phyloP scores from a whole-genome alignment of 2,329 filamentous ascomycete genomes.

The Cercospora sp. region DNA sequence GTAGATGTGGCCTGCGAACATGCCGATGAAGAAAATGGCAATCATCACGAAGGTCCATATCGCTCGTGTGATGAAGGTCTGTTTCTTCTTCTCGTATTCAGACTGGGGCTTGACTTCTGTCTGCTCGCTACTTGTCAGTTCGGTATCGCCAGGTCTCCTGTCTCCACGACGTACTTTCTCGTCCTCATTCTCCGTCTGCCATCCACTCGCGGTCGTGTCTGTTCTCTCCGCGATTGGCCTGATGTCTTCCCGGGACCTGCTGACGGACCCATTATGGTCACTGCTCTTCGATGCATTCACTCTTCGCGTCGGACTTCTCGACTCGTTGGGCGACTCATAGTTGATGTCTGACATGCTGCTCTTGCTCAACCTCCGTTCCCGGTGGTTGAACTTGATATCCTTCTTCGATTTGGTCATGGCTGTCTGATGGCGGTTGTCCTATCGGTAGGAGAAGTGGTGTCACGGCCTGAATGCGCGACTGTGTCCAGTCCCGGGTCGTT shows the following conservation, averaged over 20 bases:
- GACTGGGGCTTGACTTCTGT: conserved; percentile 36
- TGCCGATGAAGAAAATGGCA: conserved; percentile 80
- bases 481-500: neutral
- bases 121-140: conserved; percentile 14
- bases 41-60: conserved; percentile 99
- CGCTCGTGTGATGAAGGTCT: conserved; percentile 93
- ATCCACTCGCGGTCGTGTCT: conserved; percentile 36
- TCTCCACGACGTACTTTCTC: conserved; percentile 29
- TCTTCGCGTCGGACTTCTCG: conserved; percentile 29
- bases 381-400: conserved; percentile 63
- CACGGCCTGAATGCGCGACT: neutral
- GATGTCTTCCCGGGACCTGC: conserved; percentile 27
- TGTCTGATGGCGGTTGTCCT: neutral
- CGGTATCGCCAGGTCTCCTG: neutral
- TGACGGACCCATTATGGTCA: conserved; percentile 45
- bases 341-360: conserved; percentile 61
- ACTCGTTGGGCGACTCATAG: conserved; percentile 33
- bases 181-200: conserved; percentile 41
- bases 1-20: conserved; percentile 97
- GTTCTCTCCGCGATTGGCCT: conserved; percentile 30
- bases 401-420: conserved; percentile 57
- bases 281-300: conserved; percentile 56
- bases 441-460: neutral
- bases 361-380: conserved; percentile 55
- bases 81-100: conserved; percentile 98